Conservation (phyloP, 169 alveolate species). For the Eimeria tenella region DNA sequence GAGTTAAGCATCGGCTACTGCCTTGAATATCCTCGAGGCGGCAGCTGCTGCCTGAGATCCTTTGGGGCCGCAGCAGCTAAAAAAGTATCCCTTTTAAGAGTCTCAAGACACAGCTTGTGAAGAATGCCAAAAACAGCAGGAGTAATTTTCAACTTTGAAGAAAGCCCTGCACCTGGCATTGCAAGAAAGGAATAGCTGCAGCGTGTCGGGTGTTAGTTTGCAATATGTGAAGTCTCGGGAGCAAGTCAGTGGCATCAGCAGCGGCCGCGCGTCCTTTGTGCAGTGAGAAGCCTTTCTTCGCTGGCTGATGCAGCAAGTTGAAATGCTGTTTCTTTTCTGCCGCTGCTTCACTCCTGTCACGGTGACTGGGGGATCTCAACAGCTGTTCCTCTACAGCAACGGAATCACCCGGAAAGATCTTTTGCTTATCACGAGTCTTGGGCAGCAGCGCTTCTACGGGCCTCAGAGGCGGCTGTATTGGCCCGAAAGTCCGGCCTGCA, state of each 20-base stretch:
- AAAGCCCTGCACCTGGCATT: constrained; percentile 6
- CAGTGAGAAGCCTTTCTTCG: no score
- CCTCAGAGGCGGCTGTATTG: constrained; percentile 2
- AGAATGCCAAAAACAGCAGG: constrained; percentile 2
- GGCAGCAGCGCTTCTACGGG: neutral
- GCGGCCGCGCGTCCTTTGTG: neutral
- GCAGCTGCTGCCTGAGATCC: neutral
- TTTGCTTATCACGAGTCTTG: neutral
- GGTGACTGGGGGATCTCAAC: neutral
- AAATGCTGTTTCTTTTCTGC: neutral
- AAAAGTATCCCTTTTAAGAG: neutral
- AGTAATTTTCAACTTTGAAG: neutral
- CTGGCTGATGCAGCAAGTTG: no score
- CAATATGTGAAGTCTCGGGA: neutral
- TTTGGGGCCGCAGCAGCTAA: neutral
- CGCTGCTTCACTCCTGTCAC: neutral
- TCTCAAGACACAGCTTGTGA: neutral
- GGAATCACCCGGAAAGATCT: neutral
- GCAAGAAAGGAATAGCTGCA: neutral
- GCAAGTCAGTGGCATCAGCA: neutral
- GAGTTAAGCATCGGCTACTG: neutral
- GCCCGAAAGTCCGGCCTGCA: neutral
- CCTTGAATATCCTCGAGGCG: neutral
- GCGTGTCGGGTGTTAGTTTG: neutral
- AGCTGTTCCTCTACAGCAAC: constrained; percentile 38